Conservation (phyloP, 345 rosid species). For the Boechera stricta region DNA sequence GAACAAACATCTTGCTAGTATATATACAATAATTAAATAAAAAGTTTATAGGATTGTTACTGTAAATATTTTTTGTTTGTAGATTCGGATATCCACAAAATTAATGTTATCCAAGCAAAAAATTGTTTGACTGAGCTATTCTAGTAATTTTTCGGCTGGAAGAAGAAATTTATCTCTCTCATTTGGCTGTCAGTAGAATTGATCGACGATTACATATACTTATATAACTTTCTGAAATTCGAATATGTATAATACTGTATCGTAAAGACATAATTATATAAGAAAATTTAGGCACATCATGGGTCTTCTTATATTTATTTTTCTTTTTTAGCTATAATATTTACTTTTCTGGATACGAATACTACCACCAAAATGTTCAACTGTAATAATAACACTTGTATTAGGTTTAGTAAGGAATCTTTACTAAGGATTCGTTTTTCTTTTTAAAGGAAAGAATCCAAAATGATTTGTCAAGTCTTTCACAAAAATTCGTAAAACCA, state of each 20-base stretch:
- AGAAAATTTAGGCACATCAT: no score
- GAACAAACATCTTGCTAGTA: no score
- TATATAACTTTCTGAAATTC: neutral
- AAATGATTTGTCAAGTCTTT: neutral
- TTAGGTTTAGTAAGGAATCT: neutral
- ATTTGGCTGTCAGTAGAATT: neutral
- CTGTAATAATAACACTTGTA: neutral
- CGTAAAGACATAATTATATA: no score
- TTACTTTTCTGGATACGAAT: neutral
- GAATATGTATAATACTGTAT: neutral
- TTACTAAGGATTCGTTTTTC: neutral
- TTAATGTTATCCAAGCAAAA: neutral
- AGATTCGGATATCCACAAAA: neutral
- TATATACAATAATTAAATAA: no score
- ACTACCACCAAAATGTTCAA: neutral
- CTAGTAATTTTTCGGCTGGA: neutral
- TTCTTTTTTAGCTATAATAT: neutral
- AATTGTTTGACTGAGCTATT: slow-evolving; percentile 3
- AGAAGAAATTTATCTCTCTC: neutral
- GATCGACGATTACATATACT: neutral
- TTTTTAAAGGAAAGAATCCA: neutral
- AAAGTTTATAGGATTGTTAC: neutral
- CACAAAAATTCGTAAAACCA: neutral
- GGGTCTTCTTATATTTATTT: neutral
- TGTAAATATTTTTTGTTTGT: neutral